Evolutionary conservation across 2,329 filamentous ascomycete genomes (phyloP).

Genomic region (Colletotrichum cereale): DNA sequence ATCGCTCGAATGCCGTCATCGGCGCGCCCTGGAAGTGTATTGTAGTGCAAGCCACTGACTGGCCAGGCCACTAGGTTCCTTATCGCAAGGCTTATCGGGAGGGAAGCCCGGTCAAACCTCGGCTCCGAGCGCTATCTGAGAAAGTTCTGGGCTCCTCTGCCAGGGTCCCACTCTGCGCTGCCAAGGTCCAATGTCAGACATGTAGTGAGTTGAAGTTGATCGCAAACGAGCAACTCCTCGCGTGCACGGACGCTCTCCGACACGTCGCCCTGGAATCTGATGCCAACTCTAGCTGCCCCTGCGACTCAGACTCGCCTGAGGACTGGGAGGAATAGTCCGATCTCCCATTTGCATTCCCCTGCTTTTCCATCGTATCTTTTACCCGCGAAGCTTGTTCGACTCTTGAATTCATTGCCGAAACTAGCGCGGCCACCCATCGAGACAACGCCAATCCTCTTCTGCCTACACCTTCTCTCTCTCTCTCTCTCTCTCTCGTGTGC

Average conservation of each 20-base stretch:
- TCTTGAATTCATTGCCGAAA: neutral
- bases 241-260: conserved; percentile 22
- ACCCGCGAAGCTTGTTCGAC: neutral
- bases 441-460: neutral
- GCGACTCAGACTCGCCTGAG: neutral
- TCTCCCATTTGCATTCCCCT: conserved; percentile 18
- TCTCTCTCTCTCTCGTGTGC: neutral
- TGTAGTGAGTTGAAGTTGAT: conserved; percentile 3
- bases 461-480: neutral
- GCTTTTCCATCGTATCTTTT: neutral
- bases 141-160: neutral
- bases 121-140: neutral
- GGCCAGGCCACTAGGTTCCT: neutral
- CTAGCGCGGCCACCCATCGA: conserved; percentile 10
- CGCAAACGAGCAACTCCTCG: neutral
- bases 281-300: conserved; percentile 2
- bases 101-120: neutral
- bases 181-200: conserved; percentile 23
- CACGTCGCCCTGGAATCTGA: conserved; percentile 7
- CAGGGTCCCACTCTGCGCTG: neutral
- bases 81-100: neutral
- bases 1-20: conserved; percentile 9
- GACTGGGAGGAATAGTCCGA: conserved; percentile 13
- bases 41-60: neutral
- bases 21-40: too few relatives aligned